Conservation (phyloP, 305 asterid species). For the Fraxinus albicans region DNA sequence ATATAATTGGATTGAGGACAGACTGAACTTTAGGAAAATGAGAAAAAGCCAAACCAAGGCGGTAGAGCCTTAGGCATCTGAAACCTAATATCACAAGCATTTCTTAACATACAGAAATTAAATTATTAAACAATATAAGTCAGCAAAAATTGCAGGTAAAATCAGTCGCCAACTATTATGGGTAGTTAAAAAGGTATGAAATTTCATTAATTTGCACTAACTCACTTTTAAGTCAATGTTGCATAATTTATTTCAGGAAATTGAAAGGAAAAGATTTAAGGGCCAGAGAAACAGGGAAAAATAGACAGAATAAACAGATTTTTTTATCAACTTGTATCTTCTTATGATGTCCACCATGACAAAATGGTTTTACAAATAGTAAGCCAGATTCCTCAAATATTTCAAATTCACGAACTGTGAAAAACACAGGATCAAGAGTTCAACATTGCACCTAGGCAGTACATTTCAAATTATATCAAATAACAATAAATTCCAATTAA, state of each 20-base stretch:
- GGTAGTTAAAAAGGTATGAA: neutral
- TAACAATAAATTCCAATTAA: slow-evolving; percentile 23
- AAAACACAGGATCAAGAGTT: slow-evolving; percentile 13
- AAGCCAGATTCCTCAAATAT: slow-evolving; percentile 1
- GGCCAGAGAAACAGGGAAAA: neutral
- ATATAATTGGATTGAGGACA: slow-evolving; percentile 4
- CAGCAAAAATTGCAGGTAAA: neutral
- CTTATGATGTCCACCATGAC: slow-evolving; percentile 6
- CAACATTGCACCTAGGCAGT: slow-evolving; percentile 4
- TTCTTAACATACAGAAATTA: neutral
- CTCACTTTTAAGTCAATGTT: slow-evolving; percentile 6
- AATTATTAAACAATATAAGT: neutral
- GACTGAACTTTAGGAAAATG: neutral
- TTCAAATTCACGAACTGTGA: slow-evolving; percentile 3
- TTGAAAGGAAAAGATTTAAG: neutral
- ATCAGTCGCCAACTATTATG: neutral
- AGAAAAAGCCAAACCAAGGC: neutral
- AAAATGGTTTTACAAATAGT: slow-evolving; percentile 7
- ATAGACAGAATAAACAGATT: neutral
- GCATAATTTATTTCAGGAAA: slow-evolving; percentile 12
- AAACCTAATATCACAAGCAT: slow-evolving; percentile 6
- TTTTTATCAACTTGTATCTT: slow-evolving; percentile 15
- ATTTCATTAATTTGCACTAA: neutral
- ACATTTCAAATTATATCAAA: slow-evolving; percentile 9
- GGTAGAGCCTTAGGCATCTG: neutral